Evolutionary conservation across 1,284 basidiomycete genomes (phyloP), one percentile per base, ranked within the genome.

Genomic region (Ceratobasidium sp.): DNA sequence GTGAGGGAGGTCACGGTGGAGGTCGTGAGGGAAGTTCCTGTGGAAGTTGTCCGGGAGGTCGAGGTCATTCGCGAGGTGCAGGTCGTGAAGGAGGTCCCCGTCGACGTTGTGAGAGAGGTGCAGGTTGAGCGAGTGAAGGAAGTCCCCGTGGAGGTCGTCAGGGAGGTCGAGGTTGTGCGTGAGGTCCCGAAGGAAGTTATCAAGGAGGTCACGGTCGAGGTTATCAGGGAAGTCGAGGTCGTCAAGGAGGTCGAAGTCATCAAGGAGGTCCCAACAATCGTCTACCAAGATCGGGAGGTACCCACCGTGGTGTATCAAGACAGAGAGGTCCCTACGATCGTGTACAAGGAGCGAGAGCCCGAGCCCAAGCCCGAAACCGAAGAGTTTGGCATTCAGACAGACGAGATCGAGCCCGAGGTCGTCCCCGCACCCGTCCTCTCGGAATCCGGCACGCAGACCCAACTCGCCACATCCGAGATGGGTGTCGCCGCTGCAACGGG

Each of bases 361-460:
- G 80, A 80, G n/a, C 77, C 77, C 49, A 76, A 76, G 57, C 76
- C 77, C 30, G 76, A 75, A 23, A 75, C 72, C 16, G 16, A 55
- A n/a, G 75, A 76, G 23, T 55, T 23, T 21, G 41, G 69, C 13
- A 74, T 50, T n/a, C 75, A 76, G 64, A 76, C 76, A 11, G 75
- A 76, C 32, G 74, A 61, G 47, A 38, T 49, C 52, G 52, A 62
- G 43, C 55, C 32, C 41, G 66, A 13, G 5, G 38, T 54, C 14
- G 38, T 28, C n/a, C 52, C 52, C 18, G 59, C 55, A 13, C 72
- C 38, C 38, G 26, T 30, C 6, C 41, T 58, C 16, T 76, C 74
- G n/a, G 85, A 88, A 13, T 82, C 81, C 72, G 83, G 84, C 11
- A 82, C 85, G 74, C 88, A 90, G 59, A 73, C 52, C n/a, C 59